phyloP scores from a whole-genome alignment of 805 yeast genomes.

The Kuraishia molischiana region DNA sequence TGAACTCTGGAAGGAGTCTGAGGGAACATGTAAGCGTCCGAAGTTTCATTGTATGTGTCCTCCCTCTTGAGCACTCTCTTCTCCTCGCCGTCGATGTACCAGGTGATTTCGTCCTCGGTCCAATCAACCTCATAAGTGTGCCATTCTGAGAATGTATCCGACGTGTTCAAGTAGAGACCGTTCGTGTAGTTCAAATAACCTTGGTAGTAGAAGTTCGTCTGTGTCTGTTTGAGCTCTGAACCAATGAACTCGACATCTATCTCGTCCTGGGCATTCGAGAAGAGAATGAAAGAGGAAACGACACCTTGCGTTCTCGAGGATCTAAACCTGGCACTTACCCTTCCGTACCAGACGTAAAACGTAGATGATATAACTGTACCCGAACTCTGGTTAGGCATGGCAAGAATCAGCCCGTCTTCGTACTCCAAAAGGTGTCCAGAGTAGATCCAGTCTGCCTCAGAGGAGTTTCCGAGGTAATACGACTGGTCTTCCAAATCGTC shows the following conservation, averaged over 20 bases:
- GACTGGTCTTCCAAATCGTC: slow-evolving; percentile 14
- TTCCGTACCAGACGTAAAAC: slow-evolving; percentile 82
- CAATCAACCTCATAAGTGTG: slow-evolving; percentile 78
- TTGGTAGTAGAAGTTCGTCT: slow-evolving; percentile 74
- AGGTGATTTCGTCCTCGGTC: slow-evolving; percentile 58
- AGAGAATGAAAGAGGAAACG: slow-evolving; percentile 70
- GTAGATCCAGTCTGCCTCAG: slow-evolving; percentile 60
- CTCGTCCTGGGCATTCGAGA: slow-evolving; percentile 84
- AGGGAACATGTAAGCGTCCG: slow-evolving; percentile 47
- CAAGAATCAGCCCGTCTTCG: slow-evolving; percentile 50
- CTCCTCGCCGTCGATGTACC: slow-evolving; percentile 63
- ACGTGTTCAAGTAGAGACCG: slow-evolving; percentile 31
- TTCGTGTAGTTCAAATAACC: slow-evolving; percentile 65
- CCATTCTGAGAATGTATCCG: slow-evolving; percentile 54
- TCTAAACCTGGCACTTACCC: slow-evolving; percentile 57
- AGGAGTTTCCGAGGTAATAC: slow-evolving; percentile 54
- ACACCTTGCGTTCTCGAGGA: slow-evolving; percentile 76
- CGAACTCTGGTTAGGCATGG: slow-evolving; percentile 67
- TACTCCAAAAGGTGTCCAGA: slow-evolving; percentile 47
- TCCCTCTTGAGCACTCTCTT: slow-evolving; percentile 56
- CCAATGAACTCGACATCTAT: slow-evolving; percentile 87
- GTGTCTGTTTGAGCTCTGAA: slow-evolving; percentile 51
- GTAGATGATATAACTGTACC: slow-evolving; percentile 82
- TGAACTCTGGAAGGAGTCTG: slow-evolving; percentile 71
- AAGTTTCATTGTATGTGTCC: slow-evolving; percentile 56